These are phyloP conservation scores for Pestalotiopsis sp. DNA, from an alignment of 2,329 filamentous ascomycete genomes.

Conservation along the genomic window DNA sequence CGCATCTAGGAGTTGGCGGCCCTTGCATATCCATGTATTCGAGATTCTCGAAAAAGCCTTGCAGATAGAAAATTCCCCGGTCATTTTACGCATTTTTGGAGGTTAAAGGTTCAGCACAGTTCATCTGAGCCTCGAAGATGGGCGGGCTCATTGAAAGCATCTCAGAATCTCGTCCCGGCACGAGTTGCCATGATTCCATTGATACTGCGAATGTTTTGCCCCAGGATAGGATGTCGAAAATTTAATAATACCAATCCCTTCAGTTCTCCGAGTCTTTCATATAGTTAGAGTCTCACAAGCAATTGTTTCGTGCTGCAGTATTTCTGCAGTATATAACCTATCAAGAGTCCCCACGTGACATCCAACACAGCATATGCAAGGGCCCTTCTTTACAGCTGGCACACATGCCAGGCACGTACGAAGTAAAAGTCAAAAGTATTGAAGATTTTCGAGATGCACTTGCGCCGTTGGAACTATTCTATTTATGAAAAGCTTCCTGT, in stretches of 20 bases:
- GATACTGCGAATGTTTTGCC: neutral
- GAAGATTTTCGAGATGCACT: neutral
- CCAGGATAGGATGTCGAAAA: neutral
- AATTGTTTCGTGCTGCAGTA: neutral
- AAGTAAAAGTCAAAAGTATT: neutral
- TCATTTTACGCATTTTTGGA: slow-evolving; percentile 1
- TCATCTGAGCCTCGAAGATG: neutral
- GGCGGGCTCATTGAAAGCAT: neutral
- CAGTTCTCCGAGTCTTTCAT: neutral
- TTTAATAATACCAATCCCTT: slow-evolving; percentile 6
- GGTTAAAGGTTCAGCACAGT: neutral
- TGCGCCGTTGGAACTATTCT: too few species aligned
- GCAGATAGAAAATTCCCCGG: slow-evolving; percentile 9
- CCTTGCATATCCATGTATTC: neutral
- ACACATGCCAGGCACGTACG: neutral
- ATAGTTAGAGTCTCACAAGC: slow-evolving; percentile 1
- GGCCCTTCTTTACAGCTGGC: neutral
- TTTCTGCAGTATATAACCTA: neutral
- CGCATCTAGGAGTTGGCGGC: slow-evolving; percentile 13
- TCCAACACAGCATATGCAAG: neutral
- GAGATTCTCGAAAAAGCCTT: neutral
- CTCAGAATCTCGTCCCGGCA: neutral
- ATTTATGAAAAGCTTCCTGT: too few species aligned
- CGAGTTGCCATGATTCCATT: neutral
- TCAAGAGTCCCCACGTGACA: neutral